These are phyloP conservation scores for Ogataea paraovalis DNA, from an alignment of 805 yeast genomes.

Conservation along the genomic window DNA sequence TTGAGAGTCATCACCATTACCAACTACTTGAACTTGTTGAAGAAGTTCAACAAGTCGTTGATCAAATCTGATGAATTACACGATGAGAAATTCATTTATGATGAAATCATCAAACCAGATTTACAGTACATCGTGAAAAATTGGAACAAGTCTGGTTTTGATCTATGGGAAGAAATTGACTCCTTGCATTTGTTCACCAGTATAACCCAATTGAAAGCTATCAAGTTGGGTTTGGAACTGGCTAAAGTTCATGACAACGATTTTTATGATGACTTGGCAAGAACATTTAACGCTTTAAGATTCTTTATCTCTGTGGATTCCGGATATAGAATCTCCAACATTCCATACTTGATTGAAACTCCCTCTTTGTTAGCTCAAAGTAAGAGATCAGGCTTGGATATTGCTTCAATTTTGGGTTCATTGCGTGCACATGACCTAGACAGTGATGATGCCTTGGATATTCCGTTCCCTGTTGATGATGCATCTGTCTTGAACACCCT, in stretches of 20 bases:
- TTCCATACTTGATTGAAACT: constrained; percentile 66
- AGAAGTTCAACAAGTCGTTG: constrained; percentile 26
- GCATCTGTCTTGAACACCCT: constrained; percentile 59
- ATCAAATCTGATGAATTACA: constrained; percentile 28
- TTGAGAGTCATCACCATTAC: constrained; percentile 64
- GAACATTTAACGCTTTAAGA: constrained; percentile 33
- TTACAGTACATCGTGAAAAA: constrained; percentile 54
- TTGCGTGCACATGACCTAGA: constrained; percentile 44
- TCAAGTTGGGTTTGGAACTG: constrained; percentile 50
- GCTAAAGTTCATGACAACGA: constrained; percentile 31
- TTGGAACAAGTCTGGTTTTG: constrained; percentile 73
- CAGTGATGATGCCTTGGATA: constrained; percentile 31
- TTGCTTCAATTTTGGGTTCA: constrained; percentile 59
- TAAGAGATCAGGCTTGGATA: constrained; percentile 69
- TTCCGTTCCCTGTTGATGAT: constrained; percentile 65
- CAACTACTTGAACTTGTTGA: constrained; percentile 47
- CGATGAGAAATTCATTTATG: constrained; percentile 38
- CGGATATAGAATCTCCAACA: constrained; percentile 36
- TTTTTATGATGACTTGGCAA: constrained; percentile 30
- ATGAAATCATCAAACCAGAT: constrained; percentile 61
- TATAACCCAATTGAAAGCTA: constrained; percentile 66
- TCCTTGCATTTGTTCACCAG: constrained; percentile 78
- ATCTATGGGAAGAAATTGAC: constrained; percentile 87
- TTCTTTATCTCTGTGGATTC: constrained; percentile 37
- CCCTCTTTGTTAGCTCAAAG: constrained; percentile 41